Conservation (phyloP, 768 basidiomycete species). For the Tylopilus sp. region DNA sequence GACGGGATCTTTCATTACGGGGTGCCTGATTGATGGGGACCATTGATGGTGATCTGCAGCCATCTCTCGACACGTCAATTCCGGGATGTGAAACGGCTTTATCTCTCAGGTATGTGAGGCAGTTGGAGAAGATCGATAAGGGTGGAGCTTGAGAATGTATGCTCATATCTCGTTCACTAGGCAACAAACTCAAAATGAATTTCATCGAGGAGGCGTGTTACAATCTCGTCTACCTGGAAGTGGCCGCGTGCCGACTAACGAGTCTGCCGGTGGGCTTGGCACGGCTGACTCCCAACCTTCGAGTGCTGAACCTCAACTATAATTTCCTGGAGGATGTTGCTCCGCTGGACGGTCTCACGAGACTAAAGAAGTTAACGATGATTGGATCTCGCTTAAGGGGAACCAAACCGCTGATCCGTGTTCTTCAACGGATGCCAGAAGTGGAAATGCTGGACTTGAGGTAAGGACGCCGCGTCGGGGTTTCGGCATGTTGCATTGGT, state of each 20-base stretch:
- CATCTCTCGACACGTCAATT: slow-evolving; percentile 58
- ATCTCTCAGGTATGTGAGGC: slow-evolving; percentile 77
- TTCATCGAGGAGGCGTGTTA: slow-evolving; percentile 77
- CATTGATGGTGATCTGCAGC: slow-evolving; percentile 36
- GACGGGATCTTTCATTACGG: slow-evolving; percentile 37
- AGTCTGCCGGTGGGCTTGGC: slow-evolving; percentile 67
- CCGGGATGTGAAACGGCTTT: slow-evolving; percentile 89
- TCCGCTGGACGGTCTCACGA: slow-evolving; percentile 63
- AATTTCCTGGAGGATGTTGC: slow-evolving; percentile 84
- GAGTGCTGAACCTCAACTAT: slow-evolving; percentile 93
- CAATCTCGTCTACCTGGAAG: slow-evolving; percentile 88
- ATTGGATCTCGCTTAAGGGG: slow-evolving; percentile 81
- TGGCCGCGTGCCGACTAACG: slow-evolving; percentile 81
- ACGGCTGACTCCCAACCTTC: slow-evolving; percentile 73
- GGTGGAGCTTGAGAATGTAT: slow-evolving; percentile 17
- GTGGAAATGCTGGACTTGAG: slow-evolving; percentile 91
- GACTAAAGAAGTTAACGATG: slow-evolving; percentile 80
- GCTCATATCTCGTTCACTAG: slow-evolving; percentile 40
- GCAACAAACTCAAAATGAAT: slow-evolving; percentile 61
- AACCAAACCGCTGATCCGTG: slow-evolving; percentile 68
- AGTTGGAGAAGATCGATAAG: slow-evolving; percentile 12
- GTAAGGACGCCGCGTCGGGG: slow-evolving; percentile 40
- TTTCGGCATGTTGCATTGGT: slow-evolving; percentile 3
- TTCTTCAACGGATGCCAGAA: slow-evolving; percentile 68
- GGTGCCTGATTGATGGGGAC: slow-evolving; percentile 35